These are phyloP conservation scores for Eucalyptus pauciflora DNA, from an alignment of 345 rosid species.

Conservation along the genomic window DNA sequence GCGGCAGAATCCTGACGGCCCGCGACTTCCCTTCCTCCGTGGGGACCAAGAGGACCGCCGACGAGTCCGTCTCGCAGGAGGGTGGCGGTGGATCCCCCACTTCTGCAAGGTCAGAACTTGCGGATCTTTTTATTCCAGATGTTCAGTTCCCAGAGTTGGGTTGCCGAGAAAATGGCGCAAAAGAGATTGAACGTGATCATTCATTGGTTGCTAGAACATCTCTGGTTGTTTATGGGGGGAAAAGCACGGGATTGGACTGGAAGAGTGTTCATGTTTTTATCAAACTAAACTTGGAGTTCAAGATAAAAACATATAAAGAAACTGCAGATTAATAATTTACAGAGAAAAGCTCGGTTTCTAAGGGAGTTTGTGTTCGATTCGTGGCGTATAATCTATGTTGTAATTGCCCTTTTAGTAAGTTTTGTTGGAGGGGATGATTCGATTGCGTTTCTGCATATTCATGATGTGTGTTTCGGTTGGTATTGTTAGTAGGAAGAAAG, in stretches of 20 bases:
- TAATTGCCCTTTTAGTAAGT: background rate
- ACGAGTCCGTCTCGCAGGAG: background rate
- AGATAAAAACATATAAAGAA: background rate
- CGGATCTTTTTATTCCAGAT: background rate
- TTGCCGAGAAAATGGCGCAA: background rate
- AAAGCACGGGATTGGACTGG: too few relatives aligned
- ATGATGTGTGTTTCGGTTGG: background rate
- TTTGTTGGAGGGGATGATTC: background rate
- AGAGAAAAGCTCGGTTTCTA: background rate
- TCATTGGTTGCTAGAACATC: background rate
- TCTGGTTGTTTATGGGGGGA: too few relatives aligned
- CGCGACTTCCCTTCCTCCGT: background rate
- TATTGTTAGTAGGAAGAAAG: background rate
- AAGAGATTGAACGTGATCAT: background rate
- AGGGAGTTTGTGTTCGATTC: background rate
- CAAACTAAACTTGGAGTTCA: background rate
- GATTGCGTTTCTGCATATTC: background rate
- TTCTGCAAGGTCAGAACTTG: background rate
- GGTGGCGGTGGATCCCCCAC: background rate
- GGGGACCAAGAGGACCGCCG: background rate
- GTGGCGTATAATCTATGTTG: background rate
- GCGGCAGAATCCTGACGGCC: conserved; percentile 66
- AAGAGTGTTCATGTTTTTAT: background rate
- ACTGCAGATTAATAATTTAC: background rate
- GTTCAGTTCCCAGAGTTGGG: background rate